Evolutionary conservation across 208 protist genomes (phyloP).

Genomic region (Leishmania aethiopica): DNA sequence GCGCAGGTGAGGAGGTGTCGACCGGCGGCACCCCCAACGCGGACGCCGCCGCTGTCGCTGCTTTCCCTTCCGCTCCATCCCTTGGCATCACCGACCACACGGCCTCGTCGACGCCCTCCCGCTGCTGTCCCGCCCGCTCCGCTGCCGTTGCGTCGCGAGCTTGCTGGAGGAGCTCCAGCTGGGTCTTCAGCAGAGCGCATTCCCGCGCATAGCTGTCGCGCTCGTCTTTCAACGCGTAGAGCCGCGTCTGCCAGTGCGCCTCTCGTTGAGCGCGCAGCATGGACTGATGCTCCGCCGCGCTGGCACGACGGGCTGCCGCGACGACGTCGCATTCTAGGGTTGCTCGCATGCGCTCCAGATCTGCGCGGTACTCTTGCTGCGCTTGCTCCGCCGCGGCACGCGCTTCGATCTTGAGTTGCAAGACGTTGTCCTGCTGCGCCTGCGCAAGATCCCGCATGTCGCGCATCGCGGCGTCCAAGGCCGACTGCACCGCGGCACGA

Average conservation of each 20-base stretch:
- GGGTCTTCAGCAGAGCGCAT: constrained; percentile 14
- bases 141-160: neutral
- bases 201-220: constrained; percentile 13
- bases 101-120: neutral
- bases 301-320: constrained; percentile 11
- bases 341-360: neutral
- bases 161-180: constrained; percentile 8
- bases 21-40: neutral
- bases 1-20: neutral
- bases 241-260: constrained; percentile 7
- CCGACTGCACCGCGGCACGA: neutral
- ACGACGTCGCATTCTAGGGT: constrained; percentile 3
- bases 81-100: neutral
- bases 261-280: constrained; percentile 5
- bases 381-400: neutral
- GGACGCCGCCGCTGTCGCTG: neutral
- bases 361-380: neutral
- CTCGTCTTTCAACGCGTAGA: neutral
- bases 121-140: neutral
- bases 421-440: neutral
- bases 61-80: neutral
- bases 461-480: neutral
- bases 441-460: neutral
- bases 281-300: constrained; percentile 17
- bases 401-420: neutral